Percentiles rank a stretch among this genome's conserved stretches.
Evolutionary conservation across 2,329 filamentous ascomycete genomes (phyloP).

Genomic region (Coniella lustricola): DNA sequence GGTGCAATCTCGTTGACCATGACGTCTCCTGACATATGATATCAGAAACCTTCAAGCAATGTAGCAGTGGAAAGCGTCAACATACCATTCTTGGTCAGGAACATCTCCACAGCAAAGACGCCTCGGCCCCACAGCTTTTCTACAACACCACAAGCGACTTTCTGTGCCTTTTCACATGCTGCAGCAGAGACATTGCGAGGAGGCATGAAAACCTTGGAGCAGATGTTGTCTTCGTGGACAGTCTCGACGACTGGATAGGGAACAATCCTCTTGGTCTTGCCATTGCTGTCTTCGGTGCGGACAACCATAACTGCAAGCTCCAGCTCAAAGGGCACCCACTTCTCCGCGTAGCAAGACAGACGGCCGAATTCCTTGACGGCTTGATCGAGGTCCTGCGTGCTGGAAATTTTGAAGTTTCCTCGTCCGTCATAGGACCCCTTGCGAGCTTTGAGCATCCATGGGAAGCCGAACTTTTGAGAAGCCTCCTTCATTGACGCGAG

Average conservation of each 20-base stretch:
- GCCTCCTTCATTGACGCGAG: constrained; percentile 56
- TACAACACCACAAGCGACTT: constrained; percentile 73
- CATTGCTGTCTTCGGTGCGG: constrained; percentile 66
- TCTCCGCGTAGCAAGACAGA: constrained; percentile 77
- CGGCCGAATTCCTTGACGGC: constrained; percentile 64
- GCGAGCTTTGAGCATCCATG: constrained; percentile 87
- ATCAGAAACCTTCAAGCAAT: constrained; percentile 2
- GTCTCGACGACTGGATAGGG: constrained; percentile 91
- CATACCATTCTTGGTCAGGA: constrained; percentile 65
- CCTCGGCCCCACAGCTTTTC: constrained; percentile 78
- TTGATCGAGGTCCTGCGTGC: constrained; percentile 42
- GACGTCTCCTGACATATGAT: constrained; percentile 40
- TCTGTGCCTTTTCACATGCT: constrained; percentile 60
- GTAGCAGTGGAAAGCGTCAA: constrained; percentile 8
- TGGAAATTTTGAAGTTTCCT: constrained; percentile 50
- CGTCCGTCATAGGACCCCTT: constrained; percentile 91
- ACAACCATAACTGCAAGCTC: constrained; percentile 94
- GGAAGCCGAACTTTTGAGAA: constrained; percentile 63
- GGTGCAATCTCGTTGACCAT: constrained; percentile 85
- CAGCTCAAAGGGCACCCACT: constrained; percentile 76
- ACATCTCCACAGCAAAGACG: constrained; percentile 96
- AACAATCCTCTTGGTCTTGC: constrained; percentile 43
- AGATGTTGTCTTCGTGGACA: constrained; percentile 90
- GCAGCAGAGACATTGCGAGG: constrained; percentile 60
- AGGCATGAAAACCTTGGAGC: constrained; percentile 84